Conservation (phyloP, 345 rosid species). For the Adansonia digitata region DNA sequence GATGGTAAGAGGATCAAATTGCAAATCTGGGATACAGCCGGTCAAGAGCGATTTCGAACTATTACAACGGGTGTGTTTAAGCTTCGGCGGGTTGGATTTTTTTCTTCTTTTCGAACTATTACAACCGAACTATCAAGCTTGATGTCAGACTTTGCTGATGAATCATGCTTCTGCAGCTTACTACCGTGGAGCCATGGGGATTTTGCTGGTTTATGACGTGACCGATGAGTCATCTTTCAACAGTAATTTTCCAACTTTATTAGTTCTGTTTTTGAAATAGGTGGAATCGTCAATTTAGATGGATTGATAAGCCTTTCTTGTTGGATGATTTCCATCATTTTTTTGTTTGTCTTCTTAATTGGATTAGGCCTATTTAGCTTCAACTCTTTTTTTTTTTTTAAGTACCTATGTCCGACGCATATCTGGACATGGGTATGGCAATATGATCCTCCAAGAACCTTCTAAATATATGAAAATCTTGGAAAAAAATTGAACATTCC, state of each 20-base stretch:
- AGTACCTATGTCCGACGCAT: no score
- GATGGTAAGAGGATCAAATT: slow-evolving; percentile 87
- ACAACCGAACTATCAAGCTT: background rate
- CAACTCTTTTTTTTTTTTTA: no score
- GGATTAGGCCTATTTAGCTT: no score
- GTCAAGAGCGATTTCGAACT: slow-evolving; percentile 91
- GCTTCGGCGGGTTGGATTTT: background rate
- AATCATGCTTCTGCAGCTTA: slow-evolving; percentile 45
- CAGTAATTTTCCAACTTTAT: slow-evolving; percentile 32
- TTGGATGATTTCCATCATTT: background rate
- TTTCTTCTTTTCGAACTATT: background rate
- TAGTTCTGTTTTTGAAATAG: background rate
- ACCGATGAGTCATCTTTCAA: slow-evolving; percentile 81
- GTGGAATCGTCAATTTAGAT: background rate
- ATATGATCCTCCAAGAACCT: no score
- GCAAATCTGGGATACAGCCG: slow-evolving; percentile 98
- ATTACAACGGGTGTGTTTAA: slow-evolving; percentile 61
- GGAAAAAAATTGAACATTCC: no score
- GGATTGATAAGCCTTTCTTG: background rate
- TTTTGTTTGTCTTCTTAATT: background rate
- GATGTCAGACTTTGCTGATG: slow-evolving; percentile 7
- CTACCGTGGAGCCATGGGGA: slow-evolving; percentile 86
- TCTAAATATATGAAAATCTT: no score
- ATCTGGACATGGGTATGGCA: no score
- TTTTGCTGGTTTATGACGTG: slow-evolving; percentile 74